Evolutionary conservation across 768 basidiomycete genomes (phyloP).

Genomic region (Mycena filopes): DNA sequence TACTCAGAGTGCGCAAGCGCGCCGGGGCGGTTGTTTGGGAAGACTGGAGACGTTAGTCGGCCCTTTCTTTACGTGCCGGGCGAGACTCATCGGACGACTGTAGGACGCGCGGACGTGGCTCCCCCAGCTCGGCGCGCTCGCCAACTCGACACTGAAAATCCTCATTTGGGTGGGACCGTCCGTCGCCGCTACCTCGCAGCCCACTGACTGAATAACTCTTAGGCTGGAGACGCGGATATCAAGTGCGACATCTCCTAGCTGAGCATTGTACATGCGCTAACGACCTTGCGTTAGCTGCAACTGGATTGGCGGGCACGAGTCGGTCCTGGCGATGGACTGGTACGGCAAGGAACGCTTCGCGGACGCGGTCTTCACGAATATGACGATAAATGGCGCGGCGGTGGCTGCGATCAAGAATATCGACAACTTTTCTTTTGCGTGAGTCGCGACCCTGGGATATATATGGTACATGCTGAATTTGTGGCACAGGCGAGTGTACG

Average conservation of each 20-base stretch:
- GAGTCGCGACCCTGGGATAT: constrained; percentile 39
- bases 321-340: constrained; percentile 58
- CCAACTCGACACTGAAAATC: constrained; percentile 53
- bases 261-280: no score
- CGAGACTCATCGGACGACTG: neutral
- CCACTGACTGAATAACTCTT: neutral
- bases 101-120: constrained; percentile 68
- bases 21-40: constrained; percentile 52
- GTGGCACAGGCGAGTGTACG: constrained; percentile 59
- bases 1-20: constrained; percentile 63
- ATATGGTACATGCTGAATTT: neutral
- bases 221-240: constrained; percentile 63
- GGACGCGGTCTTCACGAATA: constrained; percentile 56
- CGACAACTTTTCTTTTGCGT: constrained; percentile 77
- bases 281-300: constrained; percentile 51
- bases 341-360: constrained; percentile 53
- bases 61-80: no score
- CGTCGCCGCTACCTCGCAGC: neutral
- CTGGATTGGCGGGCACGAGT: constrained; percentile 58
- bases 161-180: constrained; percentile 55
- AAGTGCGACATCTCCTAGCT: constrained; percentile 57
- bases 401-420: constrained; percentile 73
- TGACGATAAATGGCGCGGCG: constrained; percentile 62
- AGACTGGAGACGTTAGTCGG: constrained; percentile 63
- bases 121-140: constrained; percentile 59